These are phyloP conservation scores for Termitomyces bulborhizus DNA, from an alignment of 768 basidiomycete species.

Conservation along the genomic window DNA sequence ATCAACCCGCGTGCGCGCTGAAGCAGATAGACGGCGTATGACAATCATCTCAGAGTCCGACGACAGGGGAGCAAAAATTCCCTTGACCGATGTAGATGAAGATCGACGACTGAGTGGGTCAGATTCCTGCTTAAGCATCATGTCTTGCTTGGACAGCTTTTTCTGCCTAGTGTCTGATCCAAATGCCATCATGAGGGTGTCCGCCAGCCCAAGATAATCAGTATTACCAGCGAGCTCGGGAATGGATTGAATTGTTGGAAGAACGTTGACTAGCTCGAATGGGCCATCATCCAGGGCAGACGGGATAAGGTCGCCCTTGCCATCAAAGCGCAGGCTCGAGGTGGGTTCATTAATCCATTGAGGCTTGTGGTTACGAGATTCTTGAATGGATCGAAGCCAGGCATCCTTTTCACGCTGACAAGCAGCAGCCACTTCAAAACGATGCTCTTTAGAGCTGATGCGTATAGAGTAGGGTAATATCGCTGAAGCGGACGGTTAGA, in stretches of 20 bases:
- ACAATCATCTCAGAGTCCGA: constrained; percentile 55
- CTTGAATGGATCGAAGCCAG: constrained; percentile 73
- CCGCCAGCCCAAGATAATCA: constrained; percentile 27
- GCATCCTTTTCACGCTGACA: constrained; percentile 79
- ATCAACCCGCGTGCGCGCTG: constrained; percentile 68
- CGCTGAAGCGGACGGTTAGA: constrained; percentile 36
- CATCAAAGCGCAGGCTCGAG: constrained; percentile 51
- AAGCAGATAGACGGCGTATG: constrained; percentile 59
- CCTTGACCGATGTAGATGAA: constrained; percentile 58
- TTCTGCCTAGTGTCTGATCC: constrained; percentile 22
- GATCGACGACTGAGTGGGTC: constrained; percentile 47
- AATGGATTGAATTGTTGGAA: constrained; percentile 54
- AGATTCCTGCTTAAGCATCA: constrained; percentile 10
- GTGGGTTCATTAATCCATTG: constrained; percentile 57
- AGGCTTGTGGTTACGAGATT: constrained; percentile 37
- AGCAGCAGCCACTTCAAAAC: constrained; percentile 82
- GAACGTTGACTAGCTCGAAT: constrained; percentile 31
- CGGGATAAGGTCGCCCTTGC: constrained; percentile 31
- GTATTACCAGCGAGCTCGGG: constrained; percentile 35
- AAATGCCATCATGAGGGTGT: constrained; percentile 28
- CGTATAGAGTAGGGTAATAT: constrained; percentile 80
- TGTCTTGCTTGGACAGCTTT: constrained; percentile 21
- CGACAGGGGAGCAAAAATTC: constrained; percentile 46
- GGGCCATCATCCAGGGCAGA: constrained; percentile 33
- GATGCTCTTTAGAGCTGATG: constrained; percentile 59